Percentiles rank a stretch among this genome's conserved stretches.
These are phyloP conservation scores for Dalbergia cultrata DNA, from an alignment of 306 rosid species.

Conservation along the genomic window DNA sequence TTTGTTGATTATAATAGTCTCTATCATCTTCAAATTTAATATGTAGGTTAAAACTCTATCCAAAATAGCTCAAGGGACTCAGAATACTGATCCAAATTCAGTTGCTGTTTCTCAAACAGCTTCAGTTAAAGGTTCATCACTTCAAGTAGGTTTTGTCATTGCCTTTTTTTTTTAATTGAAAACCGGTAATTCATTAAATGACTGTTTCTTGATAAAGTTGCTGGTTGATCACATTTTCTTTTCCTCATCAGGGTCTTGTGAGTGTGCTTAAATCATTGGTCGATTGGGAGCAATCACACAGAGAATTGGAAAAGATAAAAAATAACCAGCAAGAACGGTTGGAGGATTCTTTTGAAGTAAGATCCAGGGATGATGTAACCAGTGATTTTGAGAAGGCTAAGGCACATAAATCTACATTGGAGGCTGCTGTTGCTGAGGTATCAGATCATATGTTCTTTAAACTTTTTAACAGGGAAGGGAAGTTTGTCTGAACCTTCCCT, in stretches of 20 bases:
- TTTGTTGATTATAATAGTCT: conserved; percentile 41
- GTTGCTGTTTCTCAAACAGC: conserved; percentile 77
- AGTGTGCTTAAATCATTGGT: conserved; percentile 96
- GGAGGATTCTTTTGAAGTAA: conserved; percentile 74
- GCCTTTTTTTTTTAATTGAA: conserved; percentile 21
- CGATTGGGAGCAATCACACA: conserved; percentile 88
- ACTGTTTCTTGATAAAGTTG: conserved; percentile 29
- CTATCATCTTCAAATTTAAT: conserved; percentile 45
- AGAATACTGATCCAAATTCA: conserved; percentile 82
- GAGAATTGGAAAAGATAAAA: conserved; percentile 66
- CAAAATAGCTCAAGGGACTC: conserved; percentile 89
- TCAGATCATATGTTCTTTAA: conserved; percentile 28
- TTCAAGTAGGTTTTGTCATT: conserved; percentile 76
- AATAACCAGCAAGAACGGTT: conserved; percentile 64
- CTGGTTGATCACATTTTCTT: conserved; percentile 49
- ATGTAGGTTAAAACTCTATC: conserved; percentile 89
- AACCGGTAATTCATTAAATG: conserved; percentile 39
- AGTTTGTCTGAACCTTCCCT: conserved; percentile 24
- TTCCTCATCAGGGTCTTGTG: conserved; percentile 84
- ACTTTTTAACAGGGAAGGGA: conserved; percentile 39
- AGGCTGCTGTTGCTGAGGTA: conserved; percentile 94
- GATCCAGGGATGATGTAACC: conserved; percentile 72
- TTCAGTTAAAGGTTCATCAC: conserved; percentile 90
- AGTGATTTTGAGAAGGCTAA: conserved; percentile 94
- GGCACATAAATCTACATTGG: conserved; percentile 96